These are phyloP conservation scores for Neopestalotiopsis clavispora DNA, from an alignment of 2,329 filamentous ascomycete genomes.

Conservation along the genomic window DNA sequence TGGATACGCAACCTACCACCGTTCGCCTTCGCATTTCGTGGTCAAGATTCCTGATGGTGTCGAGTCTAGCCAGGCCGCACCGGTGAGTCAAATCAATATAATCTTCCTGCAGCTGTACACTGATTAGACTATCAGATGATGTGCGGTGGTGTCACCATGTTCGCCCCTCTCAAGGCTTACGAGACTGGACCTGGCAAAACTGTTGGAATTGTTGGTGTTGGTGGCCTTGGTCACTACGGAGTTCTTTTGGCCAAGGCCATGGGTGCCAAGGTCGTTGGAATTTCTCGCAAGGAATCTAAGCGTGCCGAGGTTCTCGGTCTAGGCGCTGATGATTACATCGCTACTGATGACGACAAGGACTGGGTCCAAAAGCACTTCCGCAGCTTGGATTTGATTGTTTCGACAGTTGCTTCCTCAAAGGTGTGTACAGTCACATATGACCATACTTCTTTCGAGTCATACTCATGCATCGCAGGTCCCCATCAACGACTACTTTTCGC, in stretches of 20 bases:
- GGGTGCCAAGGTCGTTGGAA: slow-evolving; percentile 60
- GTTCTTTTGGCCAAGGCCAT: slow-evolving; percentile 69
- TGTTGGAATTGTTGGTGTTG: slow-evolving; percentile 68
- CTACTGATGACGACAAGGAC: slow-evolving; percentile 50
- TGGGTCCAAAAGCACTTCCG: slow-evolving; percentile 55
- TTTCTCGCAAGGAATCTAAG: slow-evolving; percentile 54
- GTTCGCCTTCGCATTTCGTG: slow-evolving; percentile 42
- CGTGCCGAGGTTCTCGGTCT: slow-evolving; percentile 54
- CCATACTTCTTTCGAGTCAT: background rate
- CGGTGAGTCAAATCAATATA: slow-evolving; percentile 30
- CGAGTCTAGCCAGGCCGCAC: slow-evolving; percentile 46
- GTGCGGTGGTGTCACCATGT: slow-evolving; percentile 70
- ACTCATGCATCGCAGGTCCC: slow-evolving; percentile 50
- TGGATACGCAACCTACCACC: slow-evolving; percentile 39
- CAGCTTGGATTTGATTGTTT: slow-evolving; percentile 58
- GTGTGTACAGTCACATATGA: slow-evolving; percentile 32
- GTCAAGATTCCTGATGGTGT: slow-evolving; percentile 44
- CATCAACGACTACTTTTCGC: slow-evolving; percentile 56
- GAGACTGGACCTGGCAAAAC: slow-evolving; percentile 65
- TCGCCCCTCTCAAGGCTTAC: slow-evolving; percentile 61
- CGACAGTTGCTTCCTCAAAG: slow-evolving; percentile 48
- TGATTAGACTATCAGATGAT: slow-evolving; percentile 48
- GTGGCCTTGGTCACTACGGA: slow-evolving; percentile 68
- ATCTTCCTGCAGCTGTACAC: background rate
- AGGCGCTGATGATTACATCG: slow-evolving; percentile 46